Evolutionary conservation across 192 early-diverging fungal species (phyloP), one percentile per base, ranked within the genome.

Genomic region (Haplosporangium gracile): DNA sequence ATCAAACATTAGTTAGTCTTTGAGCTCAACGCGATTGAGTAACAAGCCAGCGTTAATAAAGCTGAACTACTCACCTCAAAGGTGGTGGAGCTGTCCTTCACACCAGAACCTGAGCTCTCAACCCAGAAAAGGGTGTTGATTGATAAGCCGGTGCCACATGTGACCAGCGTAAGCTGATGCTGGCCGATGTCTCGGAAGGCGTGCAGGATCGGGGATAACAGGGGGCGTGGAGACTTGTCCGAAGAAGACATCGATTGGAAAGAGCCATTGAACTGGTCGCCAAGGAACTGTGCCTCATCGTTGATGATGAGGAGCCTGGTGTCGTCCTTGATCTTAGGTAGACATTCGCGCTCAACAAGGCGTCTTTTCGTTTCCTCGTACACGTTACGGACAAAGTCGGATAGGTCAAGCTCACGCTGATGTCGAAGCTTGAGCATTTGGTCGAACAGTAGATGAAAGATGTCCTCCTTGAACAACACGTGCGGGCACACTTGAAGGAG

Each of bases 251-350:
- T 76, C 18, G 75, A 77, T 55, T 82, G 68, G 71, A 82, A 82
- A 13, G 47, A 70, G 18, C 70, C 81, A 40, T 73, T 76, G 75
- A 77, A 73, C 42, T 71, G 38, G 38, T 82, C 81, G 70, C 81
- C 81, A 77, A 82, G 81, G 47, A 82, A 49, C 60, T 77, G 75
- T 39, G 75, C 75, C 32, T 82, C 75, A 57, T 82, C 81, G 26
- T 73, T 63, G 70, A 82, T 47, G 2, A 82, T 75, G 2, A 82
- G 75, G 40, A 18, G 81, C 24, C 70, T 71, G 9, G 80, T 75
- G 68, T 57, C 47, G 4, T 70, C 47, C 43, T 49, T 74, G 72
- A 53, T 74, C 1, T 26, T 49, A 0, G 72, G 47, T 51, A 53
- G 29, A 32, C 26, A 74, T 51, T 36, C 77, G 13, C 42, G 70